phyloP scores from a whole-genome alignment of 257 asterid species.

The Penstemon davidsonii region DNA sequence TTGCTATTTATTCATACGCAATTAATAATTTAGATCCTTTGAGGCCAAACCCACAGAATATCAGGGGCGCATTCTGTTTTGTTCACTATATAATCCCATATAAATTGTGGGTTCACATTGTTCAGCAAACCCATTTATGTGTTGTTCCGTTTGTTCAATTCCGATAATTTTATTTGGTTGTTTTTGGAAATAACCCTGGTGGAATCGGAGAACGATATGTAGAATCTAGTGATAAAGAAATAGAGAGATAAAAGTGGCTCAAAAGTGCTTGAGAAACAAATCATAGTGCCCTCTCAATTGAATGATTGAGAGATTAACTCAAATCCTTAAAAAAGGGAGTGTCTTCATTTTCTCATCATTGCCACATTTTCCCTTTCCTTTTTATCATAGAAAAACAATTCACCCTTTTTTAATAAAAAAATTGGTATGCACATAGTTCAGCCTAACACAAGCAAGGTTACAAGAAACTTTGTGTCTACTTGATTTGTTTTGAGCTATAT shows the following conservation, averaged over 20 bases:
- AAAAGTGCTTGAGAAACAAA: constrained; percentile 69
- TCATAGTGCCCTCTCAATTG: constrained; percentile 41
- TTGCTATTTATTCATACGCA: no score
- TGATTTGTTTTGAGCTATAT: no score
- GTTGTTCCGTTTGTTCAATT: no score
- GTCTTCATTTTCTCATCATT: constrained; percentile 56
- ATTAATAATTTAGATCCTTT: no score
- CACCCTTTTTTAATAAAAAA: background rate
- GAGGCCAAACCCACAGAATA: no score
- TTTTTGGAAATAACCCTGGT: background rate
- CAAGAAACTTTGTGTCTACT: background rate
- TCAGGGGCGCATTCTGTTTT: no score
- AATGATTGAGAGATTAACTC: constrained; percentile 37
- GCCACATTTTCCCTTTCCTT: constrained; percentile 42
- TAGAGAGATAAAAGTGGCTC: constrained; percentile 49
- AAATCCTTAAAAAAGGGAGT: constrained; percentile 20
- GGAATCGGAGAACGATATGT: background rate
- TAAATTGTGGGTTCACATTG: background rate
- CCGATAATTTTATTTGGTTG: background rate
- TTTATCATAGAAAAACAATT: background rate
- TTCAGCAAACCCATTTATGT: no score
- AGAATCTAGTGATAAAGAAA: background rate
- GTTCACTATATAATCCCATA: background rate
- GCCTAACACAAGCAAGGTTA: background rate
- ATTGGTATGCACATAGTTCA: background rate